Evolutionary conservation across 305 asterid genomes (phyloP), one percentile per base, ranked within the genome.

Genomic region (Coffea humblotiana): DNA sequence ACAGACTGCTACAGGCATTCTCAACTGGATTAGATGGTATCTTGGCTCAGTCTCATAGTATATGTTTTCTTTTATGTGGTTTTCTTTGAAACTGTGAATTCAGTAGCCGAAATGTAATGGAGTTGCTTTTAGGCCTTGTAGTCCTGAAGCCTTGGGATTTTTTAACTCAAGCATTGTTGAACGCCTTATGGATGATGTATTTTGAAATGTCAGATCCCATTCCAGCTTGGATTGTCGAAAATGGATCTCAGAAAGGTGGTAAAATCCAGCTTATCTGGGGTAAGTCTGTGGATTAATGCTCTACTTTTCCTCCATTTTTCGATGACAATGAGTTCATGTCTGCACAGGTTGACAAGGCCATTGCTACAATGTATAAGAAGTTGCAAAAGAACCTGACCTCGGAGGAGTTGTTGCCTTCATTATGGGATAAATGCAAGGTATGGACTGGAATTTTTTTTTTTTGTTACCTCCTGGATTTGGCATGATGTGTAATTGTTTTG

Each of bases 351-450:
- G 99, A 96, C 87, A 96, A 96, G 90, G 88, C 94, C 81, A 93
- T 94, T 25, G 81, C 81, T 79, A 87, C 91, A 78, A 96, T 96
- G 99, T 92, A 91, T 79, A 96, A 94, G 84, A 91, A 90, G 85
- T 83, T 96, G 86, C 98, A 93, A 87, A 96, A 93, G 94, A 96
- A 92, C 80, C 86, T 94, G 83, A 96, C 97, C 51, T 91, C 99
- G 2, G 98, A 96, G 85, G 99, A 96, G 88, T 88, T 96, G 82
- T 82, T 94, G 88, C 99, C 99, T 88, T 94, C 99, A 32, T 83
- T 96, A 70, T 96, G 99, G 99, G 99, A 96, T 90, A 96, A 96
- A 85, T 96, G 97, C 96, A 94, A 96, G 99, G 99, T 96, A 92
- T 78, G 64, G 27, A 43, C 67, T 68, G 8, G 21, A 25, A 3